These are phyloP conservation scores for Leishmania arabica DNA, from an alignment of 208 protist genomes.

Conservation along the genomic window DNA sequence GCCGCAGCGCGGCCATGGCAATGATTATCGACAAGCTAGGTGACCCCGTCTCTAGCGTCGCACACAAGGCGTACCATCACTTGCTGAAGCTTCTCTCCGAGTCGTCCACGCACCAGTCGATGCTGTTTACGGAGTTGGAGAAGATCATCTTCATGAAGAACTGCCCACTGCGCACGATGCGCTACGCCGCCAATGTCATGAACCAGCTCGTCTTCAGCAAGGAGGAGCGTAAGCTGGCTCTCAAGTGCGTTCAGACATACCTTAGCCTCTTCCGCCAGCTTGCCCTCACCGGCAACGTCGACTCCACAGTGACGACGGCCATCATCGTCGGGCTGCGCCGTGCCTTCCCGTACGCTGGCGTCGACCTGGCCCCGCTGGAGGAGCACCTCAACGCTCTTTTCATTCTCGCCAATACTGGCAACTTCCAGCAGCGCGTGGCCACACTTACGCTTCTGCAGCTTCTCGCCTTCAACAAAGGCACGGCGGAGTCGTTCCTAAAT, in stretches of 20 bases:
- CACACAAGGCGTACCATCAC: conserved; percentile 90
- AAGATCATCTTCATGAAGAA: conserved; percentile 92
- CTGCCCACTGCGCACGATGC: conserved; percentile 87
- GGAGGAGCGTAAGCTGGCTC: conserved; percentile 87
- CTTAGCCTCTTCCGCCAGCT: conserved; percentile 88
- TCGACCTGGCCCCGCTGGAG: conserved; percentile 77
- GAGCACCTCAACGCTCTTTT: conserved; percentile 91
- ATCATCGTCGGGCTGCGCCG: conserved; percentile 90
- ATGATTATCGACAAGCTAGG: conserved; percentile 93
- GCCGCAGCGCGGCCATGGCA: conserved; percentile 75
- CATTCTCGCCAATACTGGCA: conserved; percentile 86
- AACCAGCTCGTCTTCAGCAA: conserved; percentile 94
- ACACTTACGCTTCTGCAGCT: conserved; percentile 89
- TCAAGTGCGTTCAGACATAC: conserved; percentile 90
- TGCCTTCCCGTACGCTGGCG: conserved; percentile 91
- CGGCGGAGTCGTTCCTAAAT: conserved; percentile 61
- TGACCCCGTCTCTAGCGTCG: conserved; percentile 68
- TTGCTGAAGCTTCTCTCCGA: conserved; percentile 81
- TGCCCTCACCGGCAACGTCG: conserved; percentile 55
- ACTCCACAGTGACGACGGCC: conserved; percentile 88
- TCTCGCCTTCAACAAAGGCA: conserved; percentile 75
- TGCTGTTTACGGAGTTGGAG: conserved; percentile 90
- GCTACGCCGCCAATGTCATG: conserved; percentile 90
- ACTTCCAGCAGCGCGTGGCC: conserved; percentile 87
- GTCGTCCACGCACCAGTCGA: conserved; percentile 84